phyloP scores from a whole-genome alignment of 768 basidiomycete species.

The Asterophora lycoperdoides region DNA sequence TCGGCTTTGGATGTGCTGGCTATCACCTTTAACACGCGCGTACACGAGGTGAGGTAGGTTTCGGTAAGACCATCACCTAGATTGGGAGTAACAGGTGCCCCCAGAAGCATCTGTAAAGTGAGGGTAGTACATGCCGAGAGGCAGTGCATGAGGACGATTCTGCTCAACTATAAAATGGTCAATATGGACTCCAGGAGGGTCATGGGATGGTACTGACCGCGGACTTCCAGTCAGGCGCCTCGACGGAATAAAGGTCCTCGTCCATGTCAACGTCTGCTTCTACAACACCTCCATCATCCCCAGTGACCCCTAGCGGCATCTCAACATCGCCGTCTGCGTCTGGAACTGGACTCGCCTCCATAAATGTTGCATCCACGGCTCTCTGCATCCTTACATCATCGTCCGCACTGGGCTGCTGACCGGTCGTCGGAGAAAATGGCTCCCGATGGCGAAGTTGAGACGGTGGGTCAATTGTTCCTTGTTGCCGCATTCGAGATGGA shows the following conservation, averaged over 20 bases:
- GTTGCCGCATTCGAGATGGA: constrained; percentile 15
- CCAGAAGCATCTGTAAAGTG: constrained; percentile 53
- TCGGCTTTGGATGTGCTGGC: constrained; percentile 31
- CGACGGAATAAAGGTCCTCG: constrained; percentile 28
- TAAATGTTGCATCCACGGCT: constrained; percentile 1
- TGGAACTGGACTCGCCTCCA: constrained; percentile 7
- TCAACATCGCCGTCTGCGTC: constrained; percentile 32
- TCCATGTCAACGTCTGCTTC: constrained; percentile 11
- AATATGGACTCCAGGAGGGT: background rate
- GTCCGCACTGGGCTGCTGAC: background rate
- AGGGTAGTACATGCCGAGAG: constrained; percentile 31
- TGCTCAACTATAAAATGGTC: constrained; percentile 43
- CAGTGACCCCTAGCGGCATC: constrained; percentile 18
- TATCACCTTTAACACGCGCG: constrained; percentile 42
- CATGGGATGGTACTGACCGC: constrained; percentile 39
- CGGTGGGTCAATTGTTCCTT: constrained; percentile 20
- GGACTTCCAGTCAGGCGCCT: constrained; percentile 47
- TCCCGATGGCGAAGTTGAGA: constrained; percentile 7
- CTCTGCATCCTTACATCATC: constrained; percentile 1
- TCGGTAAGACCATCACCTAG: constrained; percentile 20
- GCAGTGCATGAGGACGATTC: constrained; percentile 57
- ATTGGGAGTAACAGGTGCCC: constrained; percentile 24
- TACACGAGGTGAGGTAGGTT: constrained; percentile 39
- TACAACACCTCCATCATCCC: background rate
- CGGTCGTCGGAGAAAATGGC: background rate